Evolutionary conservation across 441 rosid species (phyloP), one percentile per base, ranked within the genome.

Genomic region (Aleurites moluccanus): DNA sequence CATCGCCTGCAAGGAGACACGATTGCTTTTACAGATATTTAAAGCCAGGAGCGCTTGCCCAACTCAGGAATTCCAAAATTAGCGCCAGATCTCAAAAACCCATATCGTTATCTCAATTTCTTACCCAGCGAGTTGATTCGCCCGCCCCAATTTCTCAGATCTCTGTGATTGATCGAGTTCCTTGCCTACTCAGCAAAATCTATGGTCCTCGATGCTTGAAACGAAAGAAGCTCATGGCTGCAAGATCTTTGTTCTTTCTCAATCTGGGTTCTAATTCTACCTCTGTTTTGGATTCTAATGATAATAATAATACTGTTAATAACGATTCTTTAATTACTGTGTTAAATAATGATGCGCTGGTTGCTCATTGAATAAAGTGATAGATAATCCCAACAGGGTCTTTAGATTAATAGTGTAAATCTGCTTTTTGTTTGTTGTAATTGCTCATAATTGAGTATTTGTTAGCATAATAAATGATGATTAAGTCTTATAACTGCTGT

Each of bases 21-120:
- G 49, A 68, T 2, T 53, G 75, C 59, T 67, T 78, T 55, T 70
- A 64, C 75, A 72, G 77, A 53, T 90, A 83, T 80, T 73, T 90
- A 20, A 90, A 89, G 69, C 91, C 92, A 10, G 91, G 96, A 27
- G 91, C 91, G 10, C 89, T 90, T 50, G 89, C 92, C 25, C 85
- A 79, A 69, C 81, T 89, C 79, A 80, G 92, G 21, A 87, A 89
- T 83, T 83, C 87, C 40, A 86, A 80, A 56, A 84, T 87, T 82
- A 82, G 75, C 72, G 81, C 85, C 64, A 85, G 85, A 76, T 72
- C 77, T 67, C 67, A 50, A 69, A 79, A 28, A 64, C 74, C 78
- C 77, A 68, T 77, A n/a, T 70, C 83, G 7, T 33, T 79, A 25
- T 6, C 73, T 16, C 52, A 35, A 14, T 60, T 72, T 13, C n/a